Evolutionary conservation across 2,329 filamentous ascomycete genomes (phyloP).

Genomic region (Colletotrichum coccodes): DNA sequence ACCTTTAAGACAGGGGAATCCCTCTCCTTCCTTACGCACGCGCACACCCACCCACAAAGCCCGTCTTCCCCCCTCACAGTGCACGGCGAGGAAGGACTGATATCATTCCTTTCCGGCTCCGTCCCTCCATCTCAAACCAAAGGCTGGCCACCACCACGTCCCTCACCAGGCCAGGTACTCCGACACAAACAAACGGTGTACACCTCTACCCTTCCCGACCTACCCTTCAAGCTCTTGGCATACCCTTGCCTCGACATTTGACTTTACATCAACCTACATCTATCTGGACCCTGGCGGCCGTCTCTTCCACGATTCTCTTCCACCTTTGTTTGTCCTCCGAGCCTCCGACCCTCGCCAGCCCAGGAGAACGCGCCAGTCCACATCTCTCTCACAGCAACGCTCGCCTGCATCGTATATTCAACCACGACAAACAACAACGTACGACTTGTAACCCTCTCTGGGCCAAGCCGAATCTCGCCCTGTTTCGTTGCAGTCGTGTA

Average conservation of each 20-base stretch:
- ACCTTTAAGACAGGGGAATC: neutral
- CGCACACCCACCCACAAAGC: neutral
- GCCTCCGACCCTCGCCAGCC: neutral
- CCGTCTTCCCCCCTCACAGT: neutral
- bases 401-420: neutral
- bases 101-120: constrained; percentile 25
- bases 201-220: neutral
- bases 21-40: neutral
- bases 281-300: constrained; percentile 30
- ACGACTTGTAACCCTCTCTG: neutral
- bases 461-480: neutral
- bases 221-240: neutral
- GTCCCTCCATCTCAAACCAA: constrained; percentile 21
- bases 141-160: neutral
- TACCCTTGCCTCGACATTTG: constrained; percentile 7
- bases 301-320: neutral
- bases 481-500: neutral
- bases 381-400: neutral
- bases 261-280: constrained; percentile 10
- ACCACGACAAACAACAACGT: neutral
- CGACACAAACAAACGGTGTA: neutral
- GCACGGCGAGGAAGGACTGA: neutral
- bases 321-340: neutral
- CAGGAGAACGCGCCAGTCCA: neutral
- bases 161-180: neutral